Evolutionary conservation across 768 basidiomycete species (phyloP), one percentile per base, ranked within the genome.

Genomic region (Tulasnella calospora): DNA sequence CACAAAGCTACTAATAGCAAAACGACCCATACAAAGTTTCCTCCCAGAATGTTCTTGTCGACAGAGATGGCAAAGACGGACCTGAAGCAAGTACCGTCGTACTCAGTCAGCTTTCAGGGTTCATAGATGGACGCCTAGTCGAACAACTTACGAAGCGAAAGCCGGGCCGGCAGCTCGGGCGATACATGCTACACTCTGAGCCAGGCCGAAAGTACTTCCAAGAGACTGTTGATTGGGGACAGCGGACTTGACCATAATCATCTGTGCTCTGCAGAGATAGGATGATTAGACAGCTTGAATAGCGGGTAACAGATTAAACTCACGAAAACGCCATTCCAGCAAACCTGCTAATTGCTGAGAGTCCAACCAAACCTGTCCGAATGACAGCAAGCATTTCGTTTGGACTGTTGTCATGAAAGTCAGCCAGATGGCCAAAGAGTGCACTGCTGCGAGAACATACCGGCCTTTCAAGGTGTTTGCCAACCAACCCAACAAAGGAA

Each of bases 231-330:
- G 69, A 23, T 80, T 81, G 10, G 83, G 83, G 2, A 83, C 81
- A 47, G 83, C 81, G 55, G 82, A 82, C 76, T 83, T 83, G 27
- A 83, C 82, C 57, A 84, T 80, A 21, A 84, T 83, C 83, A 84
- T 84, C 78, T 84, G 82, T 30, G 83, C 80, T 23, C 83, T 84
- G 77, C 77, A 67, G 17, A 67, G 19, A 27, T 67, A 8, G 40
- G 47, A 33, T 77, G 30, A 21, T 76, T 67, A 38, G 41, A 51
- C 10, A 33, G 46, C 30, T 23, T 74, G 47, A 67, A 13, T 61
- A 5, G 15, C 33, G 30, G 30, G 19, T 2, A 55, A 17, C 21
- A 0, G 44, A 33, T 33, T 27, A 27, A 40, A 74, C 79, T 51
- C 21, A 78, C 79, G 76, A 73, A 67, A 77, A 36, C 35, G 71